Base-by-base conservation (phyloP, 169 alveolate genomes). In the Pseudocohnilembus persalinus region DNA sequence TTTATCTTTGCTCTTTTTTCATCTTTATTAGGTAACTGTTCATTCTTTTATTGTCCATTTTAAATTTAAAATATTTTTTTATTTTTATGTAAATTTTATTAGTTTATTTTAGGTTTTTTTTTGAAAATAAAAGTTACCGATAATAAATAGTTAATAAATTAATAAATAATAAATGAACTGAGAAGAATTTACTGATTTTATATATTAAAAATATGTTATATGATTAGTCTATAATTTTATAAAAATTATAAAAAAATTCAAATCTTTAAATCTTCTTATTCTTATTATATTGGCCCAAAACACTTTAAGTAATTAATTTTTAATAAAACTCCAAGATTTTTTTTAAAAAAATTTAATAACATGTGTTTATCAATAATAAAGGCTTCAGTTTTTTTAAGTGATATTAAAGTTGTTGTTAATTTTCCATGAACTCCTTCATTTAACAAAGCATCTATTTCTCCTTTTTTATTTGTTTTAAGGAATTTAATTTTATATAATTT, bases 291-390 rank as follows among this genome's bases (percentile, higher is more conserved):
- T 11, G 68, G 68, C 20, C 68, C 68, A 49, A 73, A 73, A 73
- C n/a, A 81, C 49, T 81, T 81, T 73, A 73, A 34, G 32, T 81
- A 72, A 31, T 73, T 81, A 29, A 81, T 34, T 31, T 73, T 72
- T 33, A 81, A 25, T 32, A 81, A 29, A n/a, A 81, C 33, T 63
- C 86, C 86, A 30, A 72, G 32, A 27, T 81, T 81, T 72, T 81
- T 81, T 33, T 72, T 81, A 73, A 73, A 81, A 74, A 73, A 72
- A 72, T 73, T 26, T 0, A 73, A 72, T 27, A 73, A n/a, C 30
- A 68, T 35, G 30, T 64, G n/a, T 29, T 72, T 81, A n/a, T 81
- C 86, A 28, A 79, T 73, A n/a, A 79, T 64, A 79, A 79, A 79
- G 29, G 64, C 84, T 63, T 79, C 84, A n/a, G 84, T 79, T 0